Conservation (phyloP, 2,329 filamentous ascomycete species). For the Aspergillus quadrilineatus region DNA sequence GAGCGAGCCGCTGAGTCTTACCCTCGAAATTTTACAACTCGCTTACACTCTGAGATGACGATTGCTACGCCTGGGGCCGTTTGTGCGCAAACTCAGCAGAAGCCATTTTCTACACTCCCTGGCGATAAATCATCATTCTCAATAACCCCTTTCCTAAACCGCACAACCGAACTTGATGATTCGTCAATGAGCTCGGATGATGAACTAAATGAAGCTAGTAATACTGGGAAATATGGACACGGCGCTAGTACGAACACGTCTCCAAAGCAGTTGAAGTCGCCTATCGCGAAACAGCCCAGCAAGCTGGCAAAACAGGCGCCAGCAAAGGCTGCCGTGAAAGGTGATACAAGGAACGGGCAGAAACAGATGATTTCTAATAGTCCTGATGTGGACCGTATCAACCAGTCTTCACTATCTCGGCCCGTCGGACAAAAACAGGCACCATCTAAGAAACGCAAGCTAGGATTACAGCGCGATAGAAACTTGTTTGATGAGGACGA, state of each 20-base stretch:
- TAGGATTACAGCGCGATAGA: constrained; percentile 60
- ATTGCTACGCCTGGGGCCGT: constrained; percentile 54
- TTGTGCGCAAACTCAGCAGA: constrained; percentile 56
- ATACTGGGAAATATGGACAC: constrained; percentile 13
- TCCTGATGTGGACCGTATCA: constrained; percentile 21
- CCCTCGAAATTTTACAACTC: constrained; percentile 22
- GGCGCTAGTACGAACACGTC: background rate
- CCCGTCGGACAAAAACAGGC: constrained; percentile 28
- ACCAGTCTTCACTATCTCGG: constrained; percentile 19
- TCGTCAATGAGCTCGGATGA: constrained; percentile 29
- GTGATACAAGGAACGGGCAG: background rate
- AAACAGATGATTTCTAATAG: background rate
- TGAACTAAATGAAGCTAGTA: constrained; percentile 26
- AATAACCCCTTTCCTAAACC: constrained; percentile 89
- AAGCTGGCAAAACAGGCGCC: background rate
- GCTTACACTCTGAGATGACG: constrained; percentile 46
- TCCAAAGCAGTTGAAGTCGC: background rate
- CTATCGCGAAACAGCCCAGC: background rate
- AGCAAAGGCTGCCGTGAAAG: background rate
- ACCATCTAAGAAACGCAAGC: constrained; percentile 70
- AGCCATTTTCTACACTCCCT: constrained; percentile 58
- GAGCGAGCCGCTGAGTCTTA: constrained; percentile 44
- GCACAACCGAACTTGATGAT: constrained; percentile 58
- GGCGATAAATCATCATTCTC: constrained; percentile 92
- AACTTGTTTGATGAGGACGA: constrained; percentile 73